Percentiles rank a stretch among this genome's conserved stretches.
phyloP scores from a whole-genome alignment of 2,329 filamentous ascomycete species.

The Colletotrichum noveboracense region DNA sequence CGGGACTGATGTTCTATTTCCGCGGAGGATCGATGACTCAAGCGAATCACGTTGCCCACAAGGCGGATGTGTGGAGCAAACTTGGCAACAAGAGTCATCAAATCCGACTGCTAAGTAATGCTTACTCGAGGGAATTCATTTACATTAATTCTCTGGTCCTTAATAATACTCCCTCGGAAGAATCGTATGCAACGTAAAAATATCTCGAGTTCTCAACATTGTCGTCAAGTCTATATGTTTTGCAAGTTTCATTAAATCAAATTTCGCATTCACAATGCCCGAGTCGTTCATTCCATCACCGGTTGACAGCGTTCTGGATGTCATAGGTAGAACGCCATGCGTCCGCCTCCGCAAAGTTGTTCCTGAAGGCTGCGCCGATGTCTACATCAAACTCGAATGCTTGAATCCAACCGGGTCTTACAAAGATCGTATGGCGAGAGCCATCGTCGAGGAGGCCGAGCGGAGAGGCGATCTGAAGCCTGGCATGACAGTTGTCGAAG shows the following conservation, averaged over 20 bases:
- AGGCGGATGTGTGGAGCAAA: neutral
- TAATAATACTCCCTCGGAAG: neutral
- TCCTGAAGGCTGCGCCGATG: conserved; percentile 4
- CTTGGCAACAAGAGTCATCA: neutral
- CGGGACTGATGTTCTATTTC: neutral
- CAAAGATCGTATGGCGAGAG: conserved; percentile 17
- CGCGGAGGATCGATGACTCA: neutral
- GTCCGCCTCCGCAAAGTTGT: conserved; percentile 7
- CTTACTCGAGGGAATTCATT: neutral
- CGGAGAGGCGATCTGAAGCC: neutral
- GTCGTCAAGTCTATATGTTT: neutral
- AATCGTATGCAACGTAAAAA: rapidly evolving
- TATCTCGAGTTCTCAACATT: neutral
- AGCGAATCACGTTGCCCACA: neutral
- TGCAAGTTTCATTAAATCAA: neutral
- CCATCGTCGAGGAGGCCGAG: conserved; percentile 16
- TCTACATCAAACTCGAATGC: conserved; percentile 18
- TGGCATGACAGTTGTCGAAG: conserved; percentile 9
- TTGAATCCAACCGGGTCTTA: conserved; percentile 17
- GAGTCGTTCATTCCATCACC: neutral
- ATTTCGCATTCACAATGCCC: neutral
- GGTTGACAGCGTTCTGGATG: neutral
- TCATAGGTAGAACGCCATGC: conserved; percentile 16
- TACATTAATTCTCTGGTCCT: neutral
- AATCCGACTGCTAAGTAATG: neutral